Evolutionary conservation across 108 stramenopile genomes (phyloP), one percentile per base, ranked within the genome.

Genomic region (Discostella stelligeroides): DNA sequence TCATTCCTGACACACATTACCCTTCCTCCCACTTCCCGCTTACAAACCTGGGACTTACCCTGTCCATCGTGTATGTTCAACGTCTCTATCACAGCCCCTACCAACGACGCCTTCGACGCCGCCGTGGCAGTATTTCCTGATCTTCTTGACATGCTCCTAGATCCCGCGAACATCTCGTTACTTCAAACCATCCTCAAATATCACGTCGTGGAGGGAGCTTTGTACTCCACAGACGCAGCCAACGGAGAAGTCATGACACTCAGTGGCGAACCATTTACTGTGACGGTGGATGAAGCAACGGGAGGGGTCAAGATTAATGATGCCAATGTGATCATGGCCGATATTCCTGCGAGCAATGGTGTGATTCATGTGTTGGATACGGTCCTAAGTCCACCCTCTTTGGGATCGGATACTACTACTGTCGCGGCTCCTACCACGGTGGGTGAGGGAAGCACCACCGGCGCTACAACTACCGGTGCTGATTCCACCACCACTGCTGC

Each of bases 41-140:
- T 25, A 15, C 1, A 14, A 29, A 29, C 43, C 20, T 8, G 24
- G 18, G 13, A n/a, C 24, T 56, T 27, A 21, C 7, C 21, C 27
- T 42, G 2, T 12, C 40, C 12, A 41, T 18, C n/a, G 27, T 29
- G 25, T 21, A 14, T 10, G 41, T 14, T 28, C 45, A 38, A n/a
- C n/a, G n/a, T n/a, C n/a, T n/a, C n/a, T n/a, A n/a, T n/a, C 24
- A 24, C 57, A 68, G 87, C 84, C 18, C 87, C 87, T 12, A 84
- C 82, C 41, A 77, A 88, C 59, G 81, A 43, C 1, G 87, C 84
- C 2, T 88, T 85, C 41, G 80, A 40, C 12, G 72, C 66, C 14
- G 67, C 83, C 29, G 64, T 70, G 23, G 68, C 55, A 4, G n/a
- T n/a, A n/a, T n/a, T n/a, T n/a, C n/a, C n/a, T n/a, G 67, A 68